A percentile compares a stretch with the other conserved stretches of the same genome.
phyloP scores from a whole-genome alignment of 768 basidiomycete species.

The Lentinula boryana region DNA sequence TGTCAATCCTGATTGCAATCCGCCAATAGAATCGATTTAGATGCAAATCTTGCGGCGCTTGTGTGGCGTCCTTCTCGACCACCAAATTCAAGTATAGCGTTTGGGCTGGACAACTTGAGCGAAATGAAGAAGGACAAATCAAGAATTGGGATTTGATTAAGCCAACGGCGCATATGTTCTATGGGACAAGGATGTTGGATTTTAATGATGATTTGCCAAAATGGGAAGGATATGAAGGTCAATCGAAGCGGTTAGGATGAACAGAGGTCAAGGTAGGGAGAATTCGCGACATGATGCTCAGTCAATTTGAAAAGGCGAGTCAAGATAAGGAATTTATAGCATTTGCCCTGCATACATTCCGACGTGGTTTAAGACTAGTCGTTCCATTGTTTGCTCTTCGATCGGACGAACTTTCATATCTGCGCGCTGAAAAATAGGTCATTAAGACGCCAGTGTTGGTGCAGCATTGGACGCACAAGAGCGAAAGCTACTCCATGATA shows the following conservation, averaged over 20 bases:
- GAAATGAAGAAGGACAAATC: slow-evolving; percentile 45
- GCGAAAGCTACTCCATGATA: slow-evolving; percentile 46
- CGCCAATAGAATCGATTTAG: slow-evolving; percentile 37
- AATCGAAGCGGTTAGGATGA: not conserved
- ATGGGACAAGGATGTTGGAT: slow-evolving; percentile 35
- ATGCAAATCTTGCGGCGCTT: slow-evolving; percentile 56
- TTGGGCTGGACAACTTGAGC: slow-evolving; percentile 51
- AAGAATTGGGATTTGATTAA: slow-evolving; percentile 47
- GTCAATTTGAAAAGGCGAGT: not conserved
- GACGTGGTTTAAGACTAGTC: not conserved
- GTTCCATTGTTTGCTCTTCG: not conserved
- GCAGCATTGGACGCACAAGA: slow-evolving; percentile 28
- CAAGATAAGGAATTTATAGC: not conserved
- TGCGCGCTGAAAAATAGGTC: slow-evolving; percentile 26
- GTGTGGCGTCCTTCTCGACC: slow-evolving; percentile 47
- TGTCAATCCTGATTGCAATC: not conserved
- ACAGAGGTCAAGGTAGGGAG: not conserved
- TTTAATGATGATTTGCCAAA: slow-evolving; percentile 33
- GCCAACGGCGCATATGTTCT: slow-evolving; percentile 43
- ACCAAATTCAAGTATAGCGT: slow-evolving; percentile 45
- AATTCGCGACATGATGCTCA: not conserved
- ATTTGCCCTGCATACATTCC: not conserved
- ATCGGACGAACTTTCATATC: slow-evolving; percentile 25
- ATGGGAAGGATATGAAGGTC: slow-evolving; percentile 32
- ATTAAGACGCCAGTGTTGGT: not conserved